Conservation (phyloP, 345 rosid genomes). For the Geranium rotundifolium region DNA sequence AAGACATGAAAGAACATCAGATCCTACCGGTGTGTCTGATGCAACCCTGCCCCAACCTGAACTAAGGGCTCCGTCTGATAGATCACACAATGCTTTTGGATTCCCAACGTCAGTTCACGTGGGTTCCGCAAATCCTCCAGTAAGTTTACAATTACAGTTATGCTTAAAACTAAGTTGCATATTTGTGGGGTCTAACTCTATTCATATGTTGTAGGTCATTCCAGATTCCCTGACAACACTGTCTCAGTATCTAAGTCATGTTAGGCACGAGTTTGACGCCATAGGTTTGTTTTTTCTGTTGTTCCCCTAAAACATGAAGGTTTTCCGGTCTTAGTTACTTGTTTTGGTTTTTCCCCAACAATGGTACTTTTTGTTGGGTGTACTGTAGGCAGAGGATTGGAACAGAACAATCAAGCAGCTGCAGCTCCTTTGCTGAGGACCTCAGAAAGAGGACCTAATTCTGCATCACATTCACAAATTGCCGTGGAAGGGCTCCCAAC, state of each 20-base stretch:
- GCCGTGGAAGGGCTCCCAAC: slow-evolving; percentile 49
- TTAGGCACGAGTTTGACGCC: slow-evolving; percentile 38
- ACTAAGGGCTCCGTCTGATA: slow-evolving; percentile 27
- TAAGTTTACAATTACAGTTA: slow-evolving; percentile 12
- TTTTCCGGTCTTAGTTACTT: not conserved
- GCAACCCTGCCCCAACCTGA: slow-evolving; percentile 23
- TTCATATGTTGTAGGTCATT: slow-evolving; percentile 32
- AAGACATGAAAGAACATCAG: slow-evolving; percentile 37
- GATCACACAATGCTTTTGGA: slow-evolving; percentile 43
- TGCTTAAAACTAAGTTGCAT: not conserved
- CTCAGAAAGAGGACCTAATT: slow-evolving; percentile 26
- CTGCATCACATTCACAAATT: slow-evolving; percentile 19
- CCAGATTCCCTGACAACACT: slow-evolving; percentile 61
- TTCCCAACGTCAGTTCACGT: slow-evolving; percentile 40
- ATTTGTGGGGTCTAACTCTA: not conserved
- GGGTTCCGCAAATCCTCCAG: slow-evolving; percentile 42
- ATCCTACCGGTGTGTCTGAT: slow-evolving; percentile 19
- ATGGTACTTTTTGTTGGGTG: slow-evolving; percentile 4
- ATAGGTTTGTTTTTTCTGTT: slow-evolving; percentile 28
- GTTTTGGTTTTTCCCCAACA: not conserved
- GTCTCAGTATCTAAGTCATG: slow-evolving; percentile 42
- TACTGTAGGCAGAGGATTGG: slow-evolving; percentile 29
- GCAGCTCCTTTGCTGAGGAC: slow-evolving; percentile 4
- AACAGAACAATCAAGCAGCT: slow-evolving; percentile 23
- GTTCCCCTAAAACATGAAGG: too few relatives aligned